These are phyloP conservation scores for Fusarium subglutinans DNA, from an alignment of 2,329 filamentous ascomycete genomes.

Conservation along the genomic window DNA sequence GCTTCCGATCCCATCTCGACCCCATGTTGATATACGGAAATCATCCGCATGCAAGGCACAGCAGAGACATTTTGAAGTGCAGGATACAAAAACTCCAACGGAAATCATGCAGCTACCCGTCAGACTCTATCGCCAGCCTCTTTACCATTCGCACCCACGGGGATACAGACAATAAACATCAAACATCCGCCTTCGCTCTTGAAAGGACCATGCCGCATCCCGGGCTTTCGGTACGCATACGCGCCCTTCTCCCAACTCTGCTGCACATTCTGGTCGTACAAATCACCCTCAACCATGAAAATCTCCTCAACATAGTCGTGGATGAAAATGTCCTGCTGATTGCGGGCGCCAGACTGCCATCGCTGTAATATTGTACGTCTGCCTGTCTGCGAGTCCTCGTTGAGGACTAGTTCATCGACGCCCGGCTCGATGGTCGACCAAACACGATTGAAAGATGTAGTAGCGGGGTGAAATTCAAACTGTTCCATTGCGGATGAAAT, in stretches of 20 bases:
- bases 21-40: not conserved
- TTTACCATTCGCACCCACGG: constrained; percentile 13
- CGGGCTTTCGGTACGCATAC: constrained; percentile 52
- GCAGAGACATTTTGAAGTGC: not conserved
- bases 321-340: constrained; percentile 42
- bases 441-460: constrained; percentile 23
- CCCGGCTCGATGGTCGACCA: constrained; percentile 45
- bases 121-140: constrained; percentile 12
- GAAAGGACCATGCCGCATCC: constrained; percentile 53
- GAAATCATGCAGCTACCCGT: constrained; percentile 3
- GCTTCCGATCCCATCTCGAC: constrained; percentile 1
- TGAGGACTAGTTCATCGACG: constrained; percentile 50
- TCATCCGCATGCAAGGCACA: not conserved
- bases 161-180: constrained; percentile 42
- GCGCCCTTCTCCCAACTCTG: constrained; percentile 47
- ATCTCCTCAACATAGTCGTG: constrained; percentile 53
- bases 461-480: constrained; percentile 42
- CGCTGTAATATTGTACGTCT: constrained; percentile 48
- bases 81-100: not conserved
- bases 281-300: constrained; percentile 48
- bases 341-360: constrained; percentile 47
- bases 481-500: constrained; percentile 35
- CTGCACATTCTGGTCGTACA: constrained; percentile 46
- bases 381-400: constrained; percentile 44
- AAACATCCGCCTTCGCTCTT: constrained; percentile 48